Evolutionary conservation across 495 filamentous ascomycete species (phyloP).

Genomic region (Parathielavia appendiculata): DNA sequence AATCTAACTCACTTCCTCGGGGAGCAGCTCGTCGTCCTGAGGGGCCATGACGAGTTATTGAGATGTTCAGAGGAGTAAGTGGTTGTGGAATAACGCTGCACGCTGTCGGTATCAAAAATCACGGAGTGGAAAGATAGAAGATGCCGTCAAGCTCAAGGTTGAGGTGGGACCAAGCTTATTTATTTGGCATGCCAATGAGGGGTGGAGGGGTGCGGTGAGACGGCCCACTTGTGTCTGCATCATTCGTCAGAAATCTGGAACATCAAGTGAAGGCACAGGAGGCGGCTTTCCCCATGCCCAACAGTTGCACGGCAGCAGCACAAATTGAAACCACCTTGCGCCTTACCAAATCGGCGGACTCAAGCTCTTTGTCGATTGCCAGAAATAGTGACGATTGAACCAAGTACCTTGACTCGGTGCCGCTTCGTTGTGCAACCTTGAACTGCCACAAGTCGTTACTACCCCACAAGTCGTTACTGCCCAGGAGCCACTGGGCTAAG

Average conservation of each 20-base stretch:
- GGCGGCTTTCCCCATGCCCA: background rate
- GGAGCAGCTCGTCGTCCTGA: conserved; percentile 77
- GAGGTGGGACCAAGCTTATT: conserved; percentile 21
- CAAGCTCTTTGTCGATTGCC: too few relatives aligned
- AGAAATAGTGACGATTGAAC: too few relatives aligned
- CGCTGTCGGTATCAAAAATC: background rate
- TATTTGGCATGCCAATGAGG: conserved; percentile 25
- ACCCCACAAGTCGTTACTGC: too few relatives aligned
- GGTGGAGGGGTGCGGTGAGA: conserved; percentile 16
- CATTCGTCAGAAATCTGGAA: conserved; percentile 21
- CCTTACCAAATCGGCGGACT: too few relatives aligned
- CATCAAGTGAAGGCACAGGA: background rate
- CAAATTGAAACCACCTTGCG: background rate
- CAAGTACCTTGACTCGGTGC: too few relatives aligned
- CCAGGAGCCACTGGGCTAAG: too few relatives aligned
- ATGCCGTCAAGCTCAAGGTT: conserved; percentile 8
- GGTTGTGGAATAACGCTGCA: background rate
- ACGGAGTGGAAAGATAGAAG: background rate
- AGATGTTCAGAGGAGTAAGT: background rate
- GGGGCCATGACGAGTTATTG: conserved; percentile 54
- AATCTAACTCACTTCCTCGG: conserved; percentile 47
- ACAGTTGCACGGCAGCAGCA: conserved; percentile 4
- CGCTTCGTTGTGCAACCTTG: too few relatives aligned
- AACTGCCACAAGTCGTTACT: too few relatives aligned
- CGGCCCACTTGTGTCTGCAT: conserved; percentile 1